Evolutionary conservation across 2,329 filamentous ascomycete species (phyloP).

Genomic region (Cladosporium oxysporum): DNA sequence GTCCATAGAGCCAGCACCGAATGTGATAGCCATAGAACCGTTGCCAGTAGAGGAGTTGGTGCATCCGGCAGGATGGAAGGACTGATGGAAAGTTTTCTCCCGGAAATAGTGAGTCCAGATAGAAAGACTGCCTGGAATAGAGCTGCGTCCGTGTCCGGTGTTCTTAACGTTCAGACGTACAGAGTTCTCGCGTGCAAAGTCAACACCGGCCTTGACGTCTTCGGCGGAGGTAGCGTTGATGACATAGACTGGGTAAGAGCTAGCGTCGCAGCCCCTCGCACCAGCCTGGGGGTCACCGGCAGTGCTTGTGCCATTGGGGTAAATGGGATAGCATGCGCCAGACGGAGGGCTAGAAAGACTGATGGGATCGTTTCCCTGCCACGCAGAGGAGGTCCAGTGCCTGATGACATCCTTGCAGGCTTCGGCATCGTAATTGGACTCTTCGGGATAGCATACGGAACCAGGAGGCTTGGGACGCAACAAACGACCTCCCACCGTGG

Average conservation of each 20-base stretch:
- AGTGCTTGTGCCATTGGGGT: slow-evolving; percentile 14
- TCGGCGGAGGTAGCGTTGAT: slow-evolving; percentile 39
- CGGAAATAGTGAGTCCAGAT: slow-evolving; percentile 37
- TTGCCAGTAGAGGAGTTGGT: no score
- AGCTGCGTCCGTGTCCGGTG: slow-evolving; percentile 53
- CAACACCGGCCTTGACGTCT: slow-evolving; percentile 41
- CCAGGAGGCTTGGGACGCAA: slow-evolving; percentile 37
- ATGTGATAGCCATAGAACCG: no score
- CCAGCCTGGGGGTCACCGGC: slow-evolving; percentile 13
- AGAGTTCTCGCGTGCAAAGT: slow-evolving; percentile 41
- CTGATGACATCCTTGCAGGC: slow-evolving; percentile 19
- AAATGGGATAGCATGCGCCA: slow-evolving; percentile 16
- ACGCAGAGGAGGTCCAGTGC: slow-evolving; percentile 16
- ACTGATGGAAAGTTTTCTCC: slow-evolving; percentile 33
- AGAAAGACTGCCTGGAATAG: slow-evolving; percentile 34
- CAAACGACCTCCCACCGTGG: slow-evolving; percentile 36
- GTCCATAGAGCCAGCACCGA: no score
- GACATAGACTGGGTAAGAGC: slow-evolving; percentile 29
- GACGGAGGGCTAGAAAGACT: slow-evolving; percentile 13
- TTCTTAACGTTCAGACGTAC: slow-evolving; percentile 54
- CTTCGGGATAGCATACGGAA: slow-evolving; percentile 38
- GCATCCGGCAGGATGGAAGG: slow-evolving; percentile 15
- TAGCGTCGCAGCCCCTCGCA: not conserved
- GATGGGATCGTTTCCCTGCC: slow-evolving; percentile 19
- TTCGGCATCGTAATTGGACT: slow-evolving; percentile 17